Evolutionary conservation across 2,329 filamentous ascomycete genomes (phyloP), one percentile per base, ranked within the genome.

Genomic region (Ciborinia camelliae): DNA sequence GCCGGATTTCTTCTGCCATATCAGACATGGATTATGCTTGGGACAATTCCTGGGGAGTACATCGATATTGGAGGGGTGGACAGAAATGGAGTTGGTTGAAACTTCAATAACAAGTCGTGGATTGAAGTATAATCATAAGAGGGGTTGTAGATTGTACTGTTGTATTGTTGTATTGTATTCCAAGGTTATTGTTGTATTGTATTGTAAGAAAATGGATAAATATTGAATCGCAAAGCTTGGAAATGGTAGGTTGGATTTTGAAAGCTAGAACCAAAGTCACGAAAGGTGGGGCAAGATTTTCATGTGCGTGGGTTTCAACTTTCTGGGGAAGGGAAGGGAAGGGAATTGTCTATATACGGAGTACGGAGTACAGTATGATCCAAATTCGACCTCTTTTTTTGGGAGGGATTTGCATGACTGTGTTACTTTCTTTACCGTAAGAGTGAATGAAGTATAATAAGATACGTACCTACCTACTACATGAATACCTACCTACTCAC

Each of bases 11-110:
- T 71, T 73, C 71, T 70, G 68, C 72, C 69, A 72, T 70, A 71
- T 75, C 68, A 73, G 74, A 73, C 74, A 75, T 75, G 67, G 70
- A 63, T 64, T 59, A 61, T 61, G 62, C 47, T 59, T 59, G 45
- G 54, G 28, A 51, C 28, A 37, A 64, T 64, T 48, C 30, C 23
- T 58, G 62, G 39, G 52, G 37, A 63, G 61, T 51, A 54, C 62
- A 63, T 63, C 32, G 52, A 63, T 63, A 23, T 63, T 58, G 41
- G 43, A 23, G 26, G 41, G 41, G n/a, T 39, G 55, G 28, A 37
- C 41, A 48, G 23, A 35, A 12, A 32, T 35, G 26, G 30, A 59
- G 41, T 26, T 47, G 28, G 28, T 23, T 23, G 20, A 35, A 47
- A 59, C n/a, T 59, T 47, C 43, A 47, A 47, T 47, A 51, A 28